These are phyloP conservation scores for Fusarium fracticaudum DNA, from an alignment of 2,329 filamentous ascomycete genomes.

Conservation along the genomic window DNA sequence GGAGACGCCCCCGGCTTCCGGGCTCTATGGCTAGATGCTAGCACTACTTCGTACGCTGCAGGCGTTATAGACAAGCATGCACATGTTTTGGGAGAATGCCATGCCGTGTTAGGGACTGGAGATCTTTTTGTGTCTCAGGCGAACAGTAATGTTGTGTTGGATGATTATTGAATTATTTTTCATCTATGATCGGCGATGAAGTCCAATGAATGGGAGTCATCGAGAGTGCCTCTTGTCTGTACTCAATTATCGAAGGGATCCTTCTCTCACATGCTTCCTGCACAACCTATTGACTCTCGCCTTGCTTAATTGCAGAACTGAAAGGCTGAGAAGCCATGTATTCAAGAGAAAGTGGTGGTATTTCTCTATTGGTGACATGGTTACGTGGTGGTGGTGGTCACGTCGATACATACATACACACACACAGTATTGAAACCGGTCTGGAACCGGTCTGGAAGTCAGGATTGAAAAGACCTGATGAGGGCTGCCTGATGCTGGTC, in stretches of 20 bases:
- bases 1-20: constrained; percentile 35
- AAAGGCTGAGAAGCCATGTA: not conserved
- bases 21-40: constrained; percentile 31
- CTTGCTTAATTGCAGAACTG: not conserved
- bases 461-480: constrained; percentile 24
- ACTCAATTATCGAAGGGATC: not conserved
- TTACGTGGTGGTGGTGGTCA: not conserved
- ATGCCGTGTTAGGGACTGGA: constrained; percentile 29
- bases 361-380: not conserved
- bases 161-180: not conserved
- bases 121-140: constrained; percentile 13
- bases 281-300: not conserved
- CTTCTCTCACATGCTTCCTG: not conserved
- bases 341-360: not conserved
- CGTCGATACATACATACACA: not conserved
- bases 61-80: constrained; percentile 21
- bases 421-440: not conserved
- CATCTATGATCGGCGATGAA: not conserved
- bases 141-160: not conserved
- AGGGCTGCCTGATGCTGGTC: constrained; percentile 11
- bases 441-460: constrained; percentile 5
- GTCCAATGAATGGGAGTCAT: not conserved
- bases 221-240: not conserved
- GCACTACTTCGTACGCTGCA: constrained; percentile 29
- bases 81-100: constrained; percentile 13